These are phyloP conservation scores for Cerrena zonata DNA, from an alignment of 1,284 basidiomycete genomes.

Conservation along the genomic window DNA sequence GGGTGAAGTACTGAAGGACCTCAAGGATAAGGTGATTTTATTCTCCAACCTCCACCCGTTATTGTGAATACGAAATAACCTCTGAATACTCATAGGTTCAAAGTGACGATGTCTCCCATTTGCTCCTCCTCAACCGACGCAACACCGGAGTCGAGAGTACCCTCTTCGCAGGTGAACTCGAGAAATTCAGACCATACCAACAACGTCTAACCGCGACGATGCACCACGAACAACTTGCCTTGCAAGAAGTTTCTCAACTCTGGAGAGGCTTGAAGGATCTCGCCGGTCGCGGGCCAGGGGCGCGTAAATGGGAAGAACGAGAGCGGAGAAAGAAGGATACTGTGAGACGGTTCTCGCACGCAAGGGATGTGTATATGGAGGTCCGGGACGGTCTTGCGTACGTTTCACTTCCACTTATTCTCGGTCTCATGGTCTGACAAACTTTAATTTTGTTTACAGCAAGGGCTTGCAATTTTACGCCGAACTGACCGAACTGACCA, in stretches of 20 bases:
- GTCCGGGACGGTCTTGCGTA: slow-evolving; percentile 79
- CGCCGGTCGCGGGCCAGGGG: slow-evolving; percentile 63
- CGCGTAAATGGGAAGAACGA: slow-evolving; percentile 74
- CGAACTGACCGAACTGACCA: slow-evolving; percentile 69
- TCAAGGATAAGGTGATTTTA: slow-evolving; percentile 79
- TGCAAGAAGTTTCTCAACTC: slow-evolving; percentile 66
- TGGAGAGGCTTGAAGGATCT: slow-evolving; percentile 72
- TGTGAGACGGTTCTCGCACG: slow-evolving; percentile 64
- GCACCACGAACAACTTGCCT: slow-evolving; percentile 65
- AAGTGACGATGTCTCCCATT: slow-evolving; percentile 92
- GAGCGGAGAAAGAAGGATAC: slow-evolving; percentile 74
- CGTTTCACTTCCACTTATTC: slow-evolving; percentile 28
- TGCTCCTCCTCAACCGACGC: slow-evolving; percentile 86
- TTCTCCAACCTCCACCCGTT: neutral
- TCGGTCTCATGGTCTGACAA: neutral
- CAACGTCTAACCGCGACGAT: slow-evolving; percentile 72
- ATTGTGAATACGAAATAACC: neutral
- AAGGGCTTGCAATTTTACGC: slow-evolving; percentile 87
- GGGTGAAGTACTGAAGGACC: slow-evolving; percentile 81
- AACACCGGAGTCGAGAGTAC: slow-evolving; percentile 80
- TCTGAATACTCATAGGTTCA: slow-evolving; percentile 83
- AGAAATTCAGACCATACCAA: slow-evolving; percentile 92
- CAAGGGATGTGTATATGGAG: slow-evolving; percentile 81
- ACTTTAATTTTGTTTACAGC: slow-evolving; percentile 32
- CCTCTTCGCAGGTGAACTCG: slow-evolving; percentile 87